Base-by-base conservation (phyloP, 306 rosid genomes). In the Vicia faba region DNA sequence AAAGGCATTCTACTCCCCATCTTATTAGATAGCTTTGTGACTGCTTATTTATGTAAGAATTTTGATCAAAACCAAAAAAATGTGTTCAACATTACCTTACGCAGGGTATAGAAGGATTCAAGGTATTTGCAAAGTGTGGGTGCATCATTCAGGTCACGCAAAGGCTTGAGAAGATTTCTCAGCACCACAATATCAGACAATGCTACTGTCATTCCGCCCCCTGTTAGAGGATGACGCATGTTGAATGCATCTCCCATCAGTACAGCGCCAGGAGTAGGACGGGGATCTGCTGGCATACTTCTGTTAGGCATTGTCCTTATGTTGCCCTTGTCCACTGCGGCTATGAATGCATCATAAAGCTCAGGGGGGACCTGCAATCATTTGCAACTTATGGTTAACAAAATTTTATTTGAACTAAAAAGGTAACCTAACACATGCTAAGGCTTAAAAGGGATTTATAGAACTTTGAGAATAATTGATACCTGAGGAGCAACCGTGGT, bases 161-260 rank as follows among this genome's bases (percentile, higher is more conserved):
- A 69, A 46, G 96, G 97, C 78, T 8, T 88, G 71, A 93, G 97
- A 66, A 93, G 99, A 82, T 90, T 83, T 69, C 96, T 82, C 45
- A 93, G 79, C 49, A 93, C 99, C 68, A 88, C 99, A 61, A 90
- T 85, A 74, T 93, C 99, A 48, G 99, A 90, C 74, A 93, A 66
- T 44, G 99, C 99, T 20, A 93, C 99, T 1, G 99, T 90, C 99
- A 93, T 93, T 64, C 99, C 97, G 2, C 99, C 99, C 33, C 99
- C 99, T 11, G 99, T 93, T 7, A 93, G 84, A 41, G 99, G 99
- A 67, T 90, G 99, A 41, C 99, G 96, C 99, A 93, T 93, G 79
- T 93, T 93, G 84, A 93, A 93, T 44, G 99, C 99, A 78, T 93
- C 99, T 54, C 99, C 96, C 99, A 93, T 89, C 70, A 93, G 75